Base-by-base conservation (phyloP, 1,139 yeast species). In the Candida gigantensis region DNA sequence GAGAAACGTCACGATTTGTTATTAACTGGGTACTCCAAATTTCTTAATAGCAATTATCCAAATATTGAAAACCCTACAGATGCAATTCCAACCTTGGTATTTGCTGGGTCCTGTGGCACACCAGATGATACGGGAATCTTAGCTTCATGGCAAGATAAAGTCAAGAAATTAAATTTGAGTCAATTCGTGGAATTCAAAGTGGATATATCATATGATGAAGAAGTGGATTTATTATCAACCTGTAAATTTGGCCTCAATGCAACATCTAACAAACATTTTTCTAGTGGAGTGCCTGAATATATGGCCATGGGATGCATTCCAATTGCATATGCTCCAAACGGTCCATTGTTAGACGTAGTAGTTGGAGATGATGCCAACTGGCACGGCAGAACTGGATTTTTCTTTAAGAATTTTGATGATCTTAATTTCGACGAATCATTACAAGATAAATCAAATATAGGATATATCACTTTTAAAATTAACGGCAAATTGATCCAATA, bases 241-340 rank as follows among this genome's bases (percentile, higher is more conserved):
- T 78, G 90, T 2, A 78, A 81, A 26, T 81, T 78, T 50, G 98
- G 98, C 3, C 69, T 92, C 32, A 90, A 94, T 53, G 92, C 96
- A 18, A 94, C 94, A 98, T 94, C 98, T 98, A 92, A 94, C 60
- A 98, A 94, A 64, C 99, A 94, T 64, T 94, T 94, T 57, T 98
- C 98, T 13, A 94, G 94, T 54, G 95, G 96, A 2, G 94, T 92
- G 6, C 98, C 92, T 6, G 99, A 94, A 60, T 90, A 90, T 55
- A 72, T 86, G 66, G 83, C 94, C 1, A 77, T 87, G 36, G 97
- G 97, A 0, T 74, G 85, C 14, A 78, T 92, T 13, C 97, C 98
- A 1, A 67, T 94, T 3, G 92, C 81, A 3, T 98, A 94, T 61
- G 95, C 95, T 4, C 84, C 95, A 35, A 68, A 96, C 0, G 99